Conservation (phyloP, 371 early-diverging fungal species). For the Mortierella sp. region DNA sequence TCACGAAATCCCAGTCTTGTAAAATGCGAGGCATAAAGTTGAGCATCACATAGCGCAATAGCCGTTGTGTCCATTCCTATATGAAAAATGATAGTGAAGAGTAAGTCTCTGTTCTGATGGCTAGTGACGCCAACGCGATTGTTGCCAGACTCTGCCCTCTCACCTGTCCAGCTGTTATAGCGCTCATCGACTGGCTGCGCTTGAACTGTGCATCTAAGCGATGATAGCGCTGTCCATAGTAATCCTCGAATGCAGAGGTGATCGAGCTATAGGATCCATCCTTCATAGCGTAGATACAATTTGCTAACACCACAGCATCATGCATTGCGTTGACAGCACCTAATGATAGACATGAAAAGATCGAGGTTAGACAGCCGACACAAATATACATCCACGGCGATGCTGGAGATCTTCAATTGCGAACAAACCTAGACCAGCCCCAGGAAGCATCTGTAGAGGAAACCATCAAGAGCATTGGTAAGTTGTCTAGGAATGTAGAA, state of each 20-base stretch:
- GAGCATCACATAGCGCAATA: conserved; percentile 9
- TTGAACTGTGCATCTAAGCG: conserved; percentile 7
- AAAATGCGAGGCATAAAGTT: conserved; percentile 10
- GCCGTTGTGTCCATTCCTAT: conserved; percentile 8
- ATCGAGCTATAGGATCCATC: neutral
- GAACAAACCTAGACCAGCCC: conserved; percentile 14
- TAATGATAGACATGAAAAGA: neutral
- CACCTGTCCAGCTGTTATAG: conserved; percentile 8
- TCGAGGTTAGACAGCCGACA: no score
- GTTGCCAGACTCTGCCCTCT: no score
- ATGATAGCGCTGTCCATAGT: conserved; percentile 6
- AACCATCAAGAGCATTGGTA: neutral
- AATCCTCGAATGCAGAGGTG: conserved; percentile 9
- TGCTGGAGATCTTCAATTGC: no score
- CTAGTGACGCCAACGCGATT: no score
- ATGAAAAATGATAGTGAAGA: neutral
- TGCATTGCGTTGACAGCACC: conserved; percentile 16
- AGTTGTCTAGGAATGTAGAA: no score
- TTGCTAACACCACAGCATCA: conserved; percentile 13
- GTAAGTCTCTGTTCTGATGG: neutral
- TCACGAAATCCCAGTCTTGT: conserved; percentile 1
- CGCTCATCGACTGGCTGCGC: conserved; percentile 1
- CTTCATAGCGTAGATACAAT: conserved; percentile 8
- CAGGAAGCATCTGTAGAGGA: conserved; percentile 11
- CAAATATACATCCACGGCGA: no score